Percentiles rank a stretch among this genome's conserved stretches.
Conservation (phyloP, 345 rosid species). For the Salix suchowensis region DNA sequence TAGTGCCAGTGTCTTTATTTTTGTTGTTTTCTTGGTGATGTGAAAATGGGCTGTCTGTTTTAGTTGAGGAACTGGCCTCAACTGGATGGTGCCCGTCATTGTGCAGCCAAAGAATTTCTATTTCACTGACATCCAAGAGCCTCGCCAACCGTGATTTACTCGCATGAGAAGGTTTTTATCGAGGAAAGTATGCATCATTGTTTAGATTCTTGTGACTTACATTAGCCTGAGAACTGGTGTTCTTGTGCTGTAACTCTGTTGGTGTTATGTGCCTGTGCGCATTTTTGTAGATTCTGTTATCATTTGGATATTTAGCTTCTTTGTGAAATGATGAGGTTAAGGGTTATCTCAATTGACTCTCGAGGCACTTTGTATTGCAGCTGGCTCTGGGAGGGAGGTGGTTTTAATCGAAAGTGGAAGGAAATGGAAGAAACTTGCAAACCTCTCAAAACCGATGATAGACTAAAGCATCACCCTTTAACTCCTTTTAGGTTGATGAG, state of each 20-base stretch:
- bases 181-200: too few relatives aligned
- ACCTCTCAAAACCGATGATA: slow-evolving; percentile 37
- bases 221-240: background rate
- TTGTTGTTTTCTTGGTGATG: background rate
- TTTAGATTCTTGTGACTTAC: background rate
- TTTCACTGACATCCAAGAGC: background rate
- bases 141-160: background rate
- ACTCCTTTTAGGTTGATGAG: slow-evolving; percentile 57
- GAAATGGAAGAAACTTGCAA: slow-evolving; percentile 41
- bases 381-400: slow-evolving; percentile 14
- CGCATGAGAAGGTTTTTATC: background rate
- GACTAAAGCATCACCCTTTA: slow-evolving; percentile 48
- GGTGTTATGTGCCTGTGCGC: background rate
- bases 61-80: background rate
- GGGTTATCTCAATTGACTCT: slow-evolving; percentile 14
- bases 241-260: background rate
- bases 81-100: background rate
- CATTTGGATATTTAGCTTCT: background rate
- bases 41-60: background rate
- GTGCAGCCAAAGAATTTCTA: background rate
- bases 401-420: slow-evolving; percentile 16
- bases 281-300: background rate
- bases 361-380: slow-evolving; percentile 37
- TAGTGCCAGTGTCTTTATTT: background rate
- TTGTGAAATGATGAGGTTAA: background rate